phyloP scores from a whole-genome alignment of 129 eudicot species.

The Saussurea involucrata region DNA sequence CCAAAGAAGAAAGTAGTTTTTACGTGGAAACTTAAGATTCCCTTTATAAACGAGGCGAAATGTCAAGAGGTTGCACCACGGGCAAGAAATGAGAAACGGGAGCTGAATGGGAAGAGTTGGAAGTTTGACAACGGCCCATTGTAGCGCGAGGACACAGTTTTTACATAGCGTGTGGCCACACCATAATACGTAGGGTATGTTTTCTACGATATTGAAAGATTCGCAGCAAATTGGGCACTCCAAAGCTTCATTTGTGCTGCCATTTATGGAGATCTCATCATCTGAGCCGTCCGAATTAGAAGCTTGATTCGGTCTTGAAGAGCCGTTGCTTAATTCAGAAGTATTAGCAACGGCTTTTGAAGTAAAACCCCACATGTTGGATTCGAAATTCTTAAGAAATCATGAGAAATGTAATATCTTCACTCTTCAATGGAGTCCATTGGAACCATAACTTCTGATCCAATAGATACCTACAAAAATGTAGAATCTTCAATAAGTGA shows the following conservation, averaged over 20 bases:
- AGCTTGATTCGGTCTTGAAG: slow-evolving; percentile 15
- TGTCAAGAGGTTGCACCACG: slow-evolving; percentile 70
- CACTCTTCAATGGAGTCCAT: not conserved
- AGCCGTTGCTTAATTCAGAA: slow-evolving; percentile 36
- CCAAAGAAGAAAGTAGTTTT: slow-evolving; percentile 74
- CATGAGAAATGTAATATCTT: not conserved
- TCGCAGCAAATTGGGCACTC: slow-evolving; percentile 85
- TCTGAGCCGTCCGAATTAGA: slow-evolving; percentile 48
- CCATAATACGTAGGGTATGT: slow-evolving; percentile 75
- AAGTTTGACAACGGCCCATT: slow-evolving; percentile 44
- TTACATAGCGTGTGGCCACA: slow-evolving; percentile 78
- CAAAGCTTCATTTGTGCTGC: slow-evolving; percentile 57
- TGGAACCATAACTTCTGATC: not conserved
- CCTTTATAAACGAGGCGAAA: slow-evolving; percentile 55
- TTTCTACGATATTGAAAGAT: slow-evolving; percentile 74
- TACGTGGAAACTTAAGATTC: slow-evolving; percentile 58
- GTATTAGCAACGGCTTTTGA: slow-evolving; percentile 32
- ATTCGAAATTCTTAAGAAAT: not conserved
- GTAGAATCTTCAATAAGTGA: not conserved
- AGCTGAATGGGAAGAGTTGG: slow-evolving; percentile 44
- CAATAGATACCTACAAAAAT: not conserved
- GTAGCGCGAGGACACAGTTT: slow-evolving; percentile 57
- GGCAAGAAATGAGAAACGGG: slow-evolving; percentile 64
- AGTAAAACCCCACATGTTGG: slow-evolving; percentile 59
- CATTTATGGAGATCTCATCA: slow-evolving; percentile 48